Conservation (phyloP, 106 monocot species). For the Triglochin maritima region DNA sequence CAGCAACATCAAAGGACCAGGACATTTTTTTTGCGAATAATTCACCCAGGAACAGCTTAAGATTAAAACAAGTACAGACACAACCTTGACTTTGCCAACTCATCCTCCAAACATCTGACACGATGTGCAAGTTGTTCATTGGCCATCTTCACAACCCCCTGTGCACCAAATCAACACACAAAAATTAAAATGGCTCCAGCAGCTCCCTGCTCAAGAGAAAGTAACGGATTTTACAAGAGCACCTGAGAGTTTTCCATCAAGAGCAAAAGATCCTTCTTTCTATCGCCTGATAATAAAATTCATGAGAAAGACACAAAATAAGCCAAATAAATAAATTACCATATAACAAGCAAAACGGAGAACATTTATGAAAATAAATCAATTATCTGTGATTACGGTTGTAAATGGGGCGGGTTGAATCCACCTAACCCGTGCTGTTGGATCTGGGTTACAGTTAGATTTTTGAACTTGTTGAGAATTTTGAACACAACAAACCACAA, state of each 20-base stretch:
- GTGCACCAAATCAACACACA: neutral
- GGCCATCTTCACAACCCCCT: conserved; percentile 61
- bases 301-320: neutral
- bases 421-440: too few species aligned
- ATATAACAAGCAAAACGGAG: neutral
- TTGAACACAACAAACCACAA: too few species aligned
- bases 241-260: conserved; percentile 72
- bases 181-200: too few species aligned
- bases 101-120: conserved; percentile 55
- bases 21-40: neutral
- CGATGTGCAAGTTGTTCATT: conserved; percentile 56
- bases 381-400: too few species aligned
- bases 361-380: too few species aligned
- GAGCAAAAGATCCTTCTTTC: conserved; percentile 48
- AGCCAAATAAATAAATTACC: neutral
- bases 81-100: conserved; percentile 54
- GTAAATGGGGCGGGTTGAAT: too few species aligned
- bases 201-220: too few species aligned
- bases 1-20: neutral
- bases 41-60: too few species aligned
- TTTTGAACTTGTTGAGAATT: too few species aligned
- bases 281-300: conserved; percentile 23
- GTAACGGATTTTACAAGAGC: neutral
- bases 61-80: neutral
- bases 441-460: too few species aligned